phyloP scores from a whole-genome alignment of 805 yeast species.

The Yarrowia sp. region DNA sequence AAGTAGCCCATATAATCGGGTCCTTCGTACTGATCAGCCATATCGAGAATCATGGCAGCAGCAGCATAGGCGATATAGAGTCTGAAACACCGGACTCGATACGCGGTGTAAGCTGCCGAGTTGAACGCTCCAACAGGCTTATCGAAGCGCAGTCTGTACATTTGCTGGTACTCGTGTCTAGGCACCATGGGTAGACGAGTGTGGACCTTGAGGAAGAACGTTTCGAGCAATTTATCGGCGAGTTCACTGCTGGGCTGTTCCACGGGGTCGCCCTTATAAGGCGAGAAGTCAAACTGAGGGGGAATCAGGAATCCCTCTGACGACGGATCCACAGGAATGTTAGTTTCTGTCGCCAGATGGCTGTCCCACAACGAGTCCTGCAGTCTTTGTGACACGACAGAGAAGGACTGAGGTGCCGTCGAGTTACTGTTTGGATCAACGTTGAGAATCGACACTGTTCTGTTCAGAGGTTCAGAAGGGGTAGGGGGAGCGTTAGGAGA shows the following conservation, averaged over 20 bases:
- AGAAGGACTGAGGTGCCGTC: slow-evolving; percentile 45
- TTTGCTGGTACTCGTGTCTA: slow-evolving; percentile 40
- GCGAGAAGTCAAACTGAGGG: slow-evolving; percentile 39
- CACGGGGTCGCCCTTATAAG: slow-evolving; percentile 41
- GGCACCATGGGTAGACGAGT: slow-evolving; percentile 44
- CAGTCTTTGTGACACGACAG: slow-evolving; percentile 46
- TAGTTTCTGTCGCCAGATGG: slow-evolving; percentile 22
- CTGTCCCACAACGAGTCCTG: slow-evolving; percentile 45
- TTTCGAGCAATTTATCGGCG: slow-evolving; percentile 42
- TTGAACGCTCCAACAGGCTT: slow-evolving; percentile 41
- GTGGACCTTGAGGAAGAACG: slow-evolving; percentile 40
- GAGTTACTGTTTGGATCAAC: slow-evolving; percentile 43
- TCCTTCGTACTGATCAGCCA: slow-evolving; percentile 31
- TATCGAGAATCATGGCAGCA: slow-evolving; percentile 34
- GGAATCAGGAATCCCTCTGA: slow-evolving; percentile 28
- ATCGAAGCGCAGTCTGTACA: slow-evolving; percentile 41
- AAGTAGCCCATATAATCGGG: slow-evolving; percentile 57
- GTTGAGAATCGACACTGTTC: slow-evolving; percentile 44
- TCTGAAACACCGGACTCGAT: slow-evolving; percentile 42
- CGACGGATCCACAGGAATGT: slow-evolving; percentile 19
- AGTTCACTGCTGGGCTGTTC: slow-evolving; percentile 41
- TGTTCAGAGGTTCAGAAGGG: slow-evolving; percentile 5
- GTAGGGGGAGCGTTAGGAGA: slow-evolving; percentile 18
- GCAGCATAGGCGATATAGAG: slow-evolving; percentile 43
- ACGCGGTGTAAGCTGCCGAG: slow-evolving; percentile 40